Evolutionary conservation across 2,329 filamentous ascomycete genomes (phyloP).

Genomic region (Myriosclerotinia scirpicola): DNA sequence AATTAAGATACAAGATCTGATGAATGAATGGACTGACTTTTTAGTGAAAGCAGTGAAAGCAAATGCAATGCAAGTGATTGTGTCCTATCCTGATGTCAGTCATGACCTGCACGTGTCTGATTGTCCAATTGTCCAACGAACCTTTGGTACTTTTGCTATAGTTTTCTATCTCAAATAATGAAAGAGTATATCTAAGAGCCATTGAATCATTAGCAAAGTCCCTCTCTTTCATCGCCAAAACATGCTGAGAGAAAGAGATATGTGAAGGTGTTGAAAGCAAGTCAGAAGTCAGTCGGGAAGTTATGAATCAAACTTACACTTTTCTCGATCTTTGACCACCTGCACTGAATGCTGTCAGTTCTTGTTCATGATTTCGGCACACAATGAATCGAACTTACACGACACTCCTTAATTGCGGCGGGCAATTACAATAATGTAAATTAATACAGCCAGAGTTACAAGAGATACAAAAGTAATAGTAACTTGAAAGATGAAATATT

Average conservation of each 20-base stretch:
- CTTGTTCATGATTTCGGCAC: not conserved
- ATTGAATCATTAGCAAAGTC: not conserved
- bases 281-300: too few species aligned
- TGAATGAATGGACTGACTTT: not conserved
- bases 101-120: not conserved
- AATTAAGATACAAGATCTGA: not conserved
- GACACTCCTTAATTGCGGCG: not conserved
- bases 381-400: not conserved
- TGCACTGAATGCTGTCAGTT: not conserved
- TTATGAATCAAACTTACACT: not conserved
- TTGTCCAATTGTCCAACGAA: too few species aligned
- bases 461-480: not conserved
- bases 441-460: not conserved
- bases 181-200: slow-evolving; percentile 2
- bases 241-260: not conserved
- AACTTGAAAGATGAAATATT: not conserved
- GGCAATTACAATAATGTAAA: not conserved
- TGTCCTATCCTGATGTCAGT: not conserved
- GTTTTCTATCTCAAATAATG: not conserved
- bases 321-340: not conserved
- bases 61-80: slow-evolving; percentile 18
- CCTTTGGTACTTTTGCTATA: not conserved
- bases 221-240: too few species aligned
- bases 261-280: not conserved
- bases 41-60: slow-evolving; percentile 3